Evolutionary conservation across 2,329 filamentous ascomycete species (phyloP).

Genomic region (Xylariaceae sp.): DNA sequence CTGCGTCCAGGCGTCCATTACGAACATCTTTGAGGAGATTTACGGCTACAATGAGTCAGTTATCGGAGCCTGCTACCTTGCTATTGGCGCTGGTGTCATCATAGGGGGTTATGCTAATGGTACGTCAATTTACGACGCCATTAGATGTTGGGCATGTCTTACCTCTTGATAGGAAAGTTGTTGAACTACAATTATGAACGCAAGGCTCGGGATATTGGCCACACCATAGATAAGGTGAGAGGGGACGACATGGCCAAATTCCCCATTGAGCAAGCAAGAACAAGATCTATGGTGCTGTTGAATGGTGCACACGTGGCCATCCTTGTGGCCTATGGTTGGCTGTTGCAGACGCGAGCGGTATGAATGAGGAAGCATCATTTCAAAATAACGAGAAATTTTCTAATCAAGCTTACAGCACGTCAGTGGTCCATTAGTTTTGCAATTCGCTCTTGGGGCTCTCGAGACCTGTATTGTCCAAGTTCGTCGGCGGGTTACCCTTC

Average conservation of each 20-base stretch:
- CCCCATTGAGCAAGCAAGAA: constrained; percentile 7
- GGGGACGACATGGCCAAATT: constrained; percentile 7
- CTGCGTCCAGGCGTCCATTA: constrained; percentile 2
- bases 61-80: neutral
- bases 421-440: constrained; percentile 3
- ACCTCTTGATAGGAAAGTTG: neutral
- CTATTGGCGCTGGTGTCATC: neutral
- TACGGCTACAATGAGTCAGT: neutral
- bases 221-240: constrained; percentile 1
- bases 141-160: neutral
- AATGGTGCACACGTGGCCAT: constrained; percentile 2
- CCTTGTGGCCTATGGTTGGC: constrained; percentile 6
- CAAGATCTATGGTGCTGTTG: neutral
- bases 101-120: neutral
- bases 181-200: constrained; percentile 6
- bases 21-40: neutral
- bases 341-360: constrained; percentile 4
- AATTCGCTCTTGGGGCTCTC: constrained; percentile 2
- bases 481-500: neutral
- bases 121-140: neutral
- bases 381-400: neutral
- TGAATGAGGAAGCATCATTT: neutral
- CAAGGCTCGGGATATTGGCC: constrained; percentile 1
- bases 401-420: constrained; percentile 3
- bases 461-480: constrained; percentile 7